Evolutionary conservation across 2,329 filamentous ascomycete species (phyloP).

Genomic region (Eutypella sp.): DNA sequence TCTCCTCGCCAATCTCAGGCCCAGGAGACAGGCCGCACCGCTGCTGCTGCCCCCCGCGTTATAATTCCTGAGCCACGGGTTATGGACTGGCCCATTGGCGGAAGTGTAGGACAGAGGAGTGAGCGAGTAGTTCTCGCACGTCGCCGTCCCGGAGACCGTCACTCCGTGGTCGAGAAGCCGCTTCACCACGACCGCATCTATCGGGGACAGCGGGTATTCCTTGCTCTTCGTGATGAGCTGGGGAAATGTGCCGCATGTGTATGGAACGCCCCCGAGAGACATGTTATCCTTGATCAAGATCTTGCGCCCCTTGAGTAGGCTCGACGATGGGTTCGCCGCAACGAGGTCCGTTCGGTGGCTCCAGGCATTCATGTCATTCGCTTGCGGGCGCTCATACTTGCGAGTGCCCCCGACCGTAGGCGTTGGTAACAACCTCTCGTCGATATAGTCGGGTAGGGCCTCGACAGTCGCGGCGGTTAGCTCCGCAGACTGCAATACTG

Average conservation of each 20-base stretch:
- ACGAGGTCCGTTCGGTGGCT: slow-evolving; percentile 26
- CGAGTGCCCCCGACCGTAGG: slow-evolving; percentile 6
- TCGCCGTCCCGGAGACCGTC: slow-evolving; percentile 11
- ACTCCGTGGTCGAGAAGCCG: slow-evolving; percentile 12
- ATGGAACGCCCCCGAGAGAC: slow-evolving; percentile 12
- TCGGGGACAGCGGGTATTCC: slow-evolving; percentile 9
- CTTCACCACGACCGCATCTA: slow-evolving; percentile 11
- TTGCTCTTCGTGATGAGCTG: slow-evolving; percentile 8
- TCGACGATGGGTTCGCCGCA: slow-evolving; percentile 5
- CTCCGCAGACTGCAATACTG: too few relatives aligned
- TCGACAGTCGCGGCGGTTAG: too few relatives aligned
- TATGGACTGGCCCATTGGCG: slow-evolving; percentile 13
- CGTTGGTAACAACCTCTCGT: slow-evolving; percentile 16
- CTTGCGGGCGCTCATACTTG: slow-evolving; percentile 11
- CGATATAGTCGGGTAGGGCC: slow-evolving; percentile 25
- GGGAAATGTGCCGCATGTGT: slow-evolving; percentile 12
- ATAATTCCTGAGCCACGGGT: slow-evolving; percentile 12
- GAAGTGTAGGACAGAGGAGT: slow-evolving; percentile 14
- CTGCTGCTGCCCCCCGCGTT: slow-evolving; percentile 17
- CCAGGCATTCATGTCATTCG: slow-evolving; percentile 28
- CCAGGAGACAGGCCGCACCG: slow-evolving; percentile 26
- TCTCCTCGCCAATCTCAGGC: slow-evolving; percentile 8
- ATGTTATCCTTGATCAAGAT: slow-evolving; percentile 16
- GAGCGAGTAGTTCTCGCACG: slow-evolving; percentile 16
- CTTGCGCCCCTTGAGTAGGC: slow-evolving; percentile 9